Evolutionary conservation across 2,329 filamentous ascomycete species (phyloP).

Genomic region (Cytospora piceicola): DNA sequence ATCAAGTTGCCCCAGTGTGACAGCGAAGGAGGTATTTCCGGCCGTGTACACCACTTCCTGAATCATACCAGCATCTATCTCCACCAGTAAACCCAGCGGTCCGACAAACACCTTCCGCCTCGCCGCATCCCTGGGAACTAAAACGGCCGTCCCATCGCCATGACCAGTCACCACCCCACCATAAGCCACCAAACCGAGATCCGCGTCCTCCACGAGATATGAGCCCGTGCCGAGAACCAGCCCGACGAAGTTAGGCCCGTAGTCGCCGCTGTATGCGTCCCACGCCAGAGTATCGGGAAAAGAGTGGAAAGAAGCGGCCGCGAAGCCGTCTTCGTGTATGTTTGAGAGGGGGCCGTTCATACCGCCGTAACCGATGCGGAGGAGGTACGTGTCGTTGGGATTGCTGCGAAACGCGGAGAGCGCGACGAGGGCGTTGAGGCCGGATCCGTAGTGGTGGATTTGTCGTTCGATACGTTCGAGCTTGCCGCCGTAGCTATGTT

Average conservation of each 20-base stretch:
- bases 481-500: constrained; percentile 46
- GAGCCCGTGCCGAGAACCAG: constrained; percentile 53
- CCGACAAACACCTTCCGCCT: constrained; percentile 54
- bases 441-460: constrained; percentile 65
- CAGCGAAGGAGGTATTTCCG: constrained; percentile 33
- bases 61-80: constrained; percentile 50
- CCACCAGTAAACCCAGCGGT: constrained; percentile 46
- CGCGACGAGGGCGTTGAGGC: constrained; percentile 59
- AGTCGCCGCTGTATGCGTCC: constrained; percentile 62
- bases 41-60: constrained; percentile 42
- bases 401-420: constrained; percentile 54
- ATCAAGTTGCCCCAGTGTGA: constrained; percentile 40
- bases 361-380: constrained; percentile 59
- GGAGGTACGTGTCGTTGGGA: constrained; percentile 51
- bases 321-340: constrained; percentile 59
- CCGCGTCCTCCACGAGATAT: constrained; percentile 51
- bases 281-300: constrained; percentile 59
- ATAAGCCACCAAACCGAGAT: constrained; percentile 53
- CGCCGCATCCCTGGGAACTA: constrained; percentile 51
- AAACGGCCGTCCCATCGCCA: constrained; percentile 36
- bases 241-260: constrained; percentile 59
- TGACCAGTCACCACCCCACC: constrained; percentile 46
- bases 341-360: constrained; percentile 57
- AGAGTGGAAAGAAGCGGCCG: constrained; percentile 59
- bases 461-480: constrained; percentile 50